Evolutionary conservation across 305 asterid genomes (phyloP).

Genomic region (Rubia peregrina): DNA sequence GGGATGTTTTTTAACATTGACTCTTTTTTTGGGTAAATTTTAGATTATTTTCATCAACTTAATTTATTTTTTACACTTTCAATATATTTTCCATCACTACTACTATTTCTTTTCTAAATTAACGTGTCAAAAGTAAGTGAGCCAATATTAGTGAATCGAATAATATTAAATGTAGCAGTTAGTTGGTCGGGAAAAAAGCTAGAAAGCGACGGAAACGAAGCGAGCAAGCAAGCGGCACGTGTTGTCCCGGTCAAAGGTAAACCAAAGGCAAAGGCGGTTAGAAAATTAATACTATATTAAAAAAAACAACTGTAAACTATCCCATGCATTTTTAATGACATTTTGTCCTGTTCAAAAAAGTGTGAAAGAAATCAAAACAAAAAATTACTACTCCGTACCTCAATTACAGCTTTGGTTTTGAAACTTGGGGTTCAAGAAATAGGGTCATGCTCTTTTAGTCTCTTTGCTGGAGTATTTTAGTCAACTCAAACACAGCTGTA

Average conservation of each 20-base stretch:
- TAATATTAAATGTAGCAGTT: too few species aligned
- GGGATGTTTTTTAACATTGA: too few species aligned
- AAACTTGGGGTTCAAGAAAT: slow-evolving; percentile 5
- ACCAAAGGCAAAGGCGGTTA: not conserved
- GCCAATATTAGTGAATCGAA: too few species aligned
- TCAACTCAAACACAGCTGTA: not conserved
- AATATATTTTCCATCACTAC: too few species aligned
- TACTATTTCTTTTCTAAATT: too few species aligned
- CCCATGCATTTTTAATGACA: not conserved
- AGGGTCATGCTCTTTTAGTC: not conserved
- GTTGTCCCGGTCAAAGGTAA: not conserved
- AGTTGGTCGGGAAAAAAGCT: not conserved
- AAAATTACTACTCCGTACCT: too few species aligned
- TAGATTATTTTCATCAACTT: too few species aligned
- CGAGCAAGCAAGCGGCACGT: not conserved
- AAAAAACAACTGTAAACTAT: not conserved
- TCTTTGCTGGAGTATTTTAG: too few species aligned
- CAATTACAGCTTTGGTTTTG: not conserved
- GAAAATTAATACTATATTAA: not conserved
- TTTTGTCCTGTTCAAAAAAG: not conserved
- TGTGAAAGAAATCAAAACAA: not conserved
- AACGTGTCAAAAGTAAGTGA: too few species aligned
- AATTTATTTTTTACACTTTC: too few species aligned
- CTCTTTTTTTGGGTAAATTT: too few species aligned
- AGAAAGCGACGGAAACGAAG: not conserved